These are phyloP conservation scores for Hypoxylon sp. DNA, from an alignment of 2,329 filamentous ascomycete species.

Conservation along the genomic window DNA sequence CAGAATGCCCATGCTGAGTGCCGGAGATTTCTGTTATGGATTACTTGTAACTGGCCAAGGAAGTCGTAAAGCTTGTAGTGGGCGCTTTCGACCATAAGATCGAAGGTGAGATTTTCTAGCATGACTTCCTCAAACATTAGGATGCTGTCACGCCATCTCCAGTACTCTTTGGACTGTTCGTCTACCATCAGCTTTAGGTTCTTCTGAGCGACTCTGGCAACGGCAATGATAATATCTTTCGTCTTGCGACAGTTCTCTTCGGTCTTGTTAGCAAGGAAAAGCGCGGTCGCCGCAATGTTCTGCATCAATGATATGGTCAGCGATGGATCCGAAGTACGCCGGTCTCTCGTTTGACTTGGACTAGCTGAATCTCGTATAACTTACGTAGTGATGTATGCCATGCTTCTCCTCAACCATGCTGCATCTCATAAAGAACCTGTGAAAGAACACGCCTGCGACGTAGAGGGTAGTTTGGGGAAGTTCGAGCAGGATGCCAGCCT, in stretches of 20 bases:
- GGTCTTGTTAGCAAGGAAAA: conserved; percentile 97
- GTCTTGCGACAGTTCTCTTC: conserved; percentile 98
- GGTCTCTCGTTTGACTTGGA: conserved; percentile 7
- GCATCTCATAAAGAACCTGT: conserved; percentile 93
- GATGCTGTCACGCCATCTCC: conserved; percentile 97
- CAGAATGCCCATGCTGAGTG: conserved; percentile 95
- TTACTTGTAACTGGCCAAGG: conserved; percentile 78
- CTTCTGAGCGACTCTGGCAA: conserved; percentile 95
- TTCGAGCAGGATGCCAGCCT: conserved; percentile 92
- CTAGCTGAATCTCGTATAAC: conserved; percentile 51
- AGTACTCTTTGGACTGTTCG: conserved; percentile 98
- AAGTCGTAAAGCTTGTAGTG: conserved; percentile 88
- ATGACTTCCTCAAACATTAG: conserved; percentile 92
- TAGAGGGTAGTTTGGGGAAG: conserved; percentile 92
- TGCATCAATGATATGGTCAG: conserved; percentile 54
- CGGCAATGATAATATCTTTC: conserved; percentile 92
- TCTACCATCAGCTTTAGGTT: conserved; percentile 91
- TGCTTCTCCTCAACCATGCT: conserved; percentile 82
- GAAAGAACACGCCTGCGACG: conserved; percentile 94
- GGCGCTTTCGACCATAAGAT: conserved; percentile 90
- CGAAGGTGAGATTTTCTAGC: conserved; percentile 92
- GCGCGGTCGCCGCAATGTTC: conserved; percentile 88
- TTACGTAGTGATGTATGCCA: conserved; percentile 91
- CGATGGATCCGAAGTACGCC: conserved; percentile 7
- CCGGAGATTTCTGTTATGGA: conserved; percentile 84